A percentile compares a stretch with the other conserved stretches of the same genome.
phyloP scores from a whole-genome alignment of 2,329 filamentous ascomycete species.

The Xylariaceae sp. region DNA sequence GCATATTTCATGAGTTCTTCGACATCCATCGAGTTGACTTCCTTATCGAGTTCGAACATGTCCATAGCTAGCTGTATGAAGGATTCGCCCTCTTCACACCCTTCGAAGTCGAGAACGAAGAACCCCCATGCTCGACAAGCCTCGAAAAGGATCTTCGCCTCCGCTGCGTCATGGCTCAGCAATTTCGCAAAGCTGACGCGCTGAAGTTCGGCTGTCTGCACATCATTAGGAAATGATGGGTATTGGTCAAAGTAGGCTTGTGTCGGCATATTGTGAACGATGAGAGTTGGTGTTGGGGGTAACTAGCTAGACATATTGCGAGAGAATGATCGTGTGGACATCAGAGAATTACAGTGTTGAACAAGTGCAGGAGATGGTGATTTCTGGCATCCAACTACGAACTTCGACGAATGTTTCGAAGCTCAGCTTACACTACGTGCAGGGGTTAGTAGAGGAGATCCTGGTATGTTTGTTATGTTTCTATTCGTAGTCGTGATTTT shows the following conservation, averaged over 20 bases:
- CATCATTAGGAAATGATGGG: slow-evolving; percentile 3
- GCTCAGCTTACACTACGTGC: too few species aligned
- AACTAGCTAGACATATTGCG: neutral
- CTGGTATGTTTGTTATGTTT: too few species aligned
- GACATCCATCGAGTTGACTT: slow-evolving; percentile 4
- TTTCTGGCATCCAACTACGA: too few species aligned
- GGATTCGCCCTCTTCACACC: slow-evolving; percentile 1
- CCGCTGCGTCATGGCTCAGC: slow-evolving; percentile 2
- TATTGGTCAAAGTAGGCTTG: neutral
- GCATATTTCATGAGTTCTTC: slow-evolving; percentile 4
- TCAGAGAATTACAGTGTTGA: neutral
- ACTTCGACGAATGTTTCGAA: too few species aligned
- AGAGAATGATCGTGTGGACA: neutral
- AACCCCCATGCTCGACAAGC: slow-evolving; percentile 7
- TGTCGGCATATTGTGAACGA: neutral
- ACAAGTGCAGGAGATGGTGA: too few species aligned
- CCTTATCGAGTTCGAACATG: slow-evolving; percentile 5
- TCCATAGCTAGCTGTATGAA: neutral
- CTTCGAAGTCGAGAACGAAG: slow-evolving; percentile 3
- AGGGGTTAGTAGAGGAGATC: too few species aligned
- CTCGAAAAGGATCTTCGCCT: slow-evolving; percentile 1
- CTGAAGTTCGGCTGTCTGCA: slow-evolving; percentile 2
- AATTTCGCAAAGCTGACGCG: slow-evolving; percentile 5
- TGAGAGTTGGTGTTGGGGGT: neutral
- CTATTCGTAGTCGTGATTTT: too few species aligned